Evolutionary conservation across 2,329 filamentous ascomycete species (phyloP), one percentile per base, ranked within the genome.

Genomic region (Colletotrichum tamarilloi): DNA sequence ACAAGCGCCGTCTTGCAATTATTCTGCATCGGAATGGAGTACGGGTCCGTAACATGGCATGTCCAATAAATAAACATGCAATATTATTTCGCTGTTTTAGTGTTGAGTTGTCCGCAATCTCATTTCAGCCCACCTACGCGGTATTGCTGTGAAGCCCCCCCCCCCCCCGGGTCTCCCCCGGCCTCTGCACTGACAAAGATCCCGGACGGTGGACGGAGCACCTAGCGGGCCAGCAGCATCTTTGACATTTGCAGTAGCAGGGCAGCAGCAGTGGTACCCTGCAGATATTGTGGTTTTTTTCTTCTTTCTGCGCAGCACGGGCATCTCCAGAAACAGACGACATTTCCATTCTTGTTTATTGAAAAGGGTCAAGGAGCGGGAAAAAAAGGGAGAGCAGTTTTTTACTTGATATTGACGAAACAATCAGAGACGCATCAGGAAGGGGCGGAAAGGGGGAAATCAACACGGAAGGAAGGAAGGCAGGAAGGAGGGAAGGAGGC

Each of bases 131-230:
- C 60, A 57, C 65, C 42, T n/a, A 35, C 32, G 32, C 32, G 32
- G 32, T 35, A n/a, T 49, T 42, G 16, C 38, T 42, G 38, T 42
- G 14, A 42, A 19, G 42, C 7, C 19, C 42, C 42, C 42, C 42
- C 35, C 24, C 24, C 24, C 26, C 24, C 24, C 24, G 24, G 42
- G 42, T 11, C 42, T 49, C 42, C 42, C 32, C 42, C 24, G 38
- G 69, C 62, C 69, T 24, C 52, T 53, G 69, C 69, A 63, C 69
- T 60, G 69, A 68, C 65, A 59, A 9, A 49, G 49, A 72, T 72
- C 52, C 65, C 65, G 58, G 69, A 16, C 58, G 12, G 14, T 16
- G n/a, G 19, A 49, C 19, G 42, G 19, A 24, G 49, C 57, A 67
- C 19, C 59, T 38, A 62, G 38, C 38, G 38, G 59, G 19, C 59